Evolutionary conservation across 306 rosid species (phyloP).

Genomic region (Lathyrus tuberosus): DNA sequence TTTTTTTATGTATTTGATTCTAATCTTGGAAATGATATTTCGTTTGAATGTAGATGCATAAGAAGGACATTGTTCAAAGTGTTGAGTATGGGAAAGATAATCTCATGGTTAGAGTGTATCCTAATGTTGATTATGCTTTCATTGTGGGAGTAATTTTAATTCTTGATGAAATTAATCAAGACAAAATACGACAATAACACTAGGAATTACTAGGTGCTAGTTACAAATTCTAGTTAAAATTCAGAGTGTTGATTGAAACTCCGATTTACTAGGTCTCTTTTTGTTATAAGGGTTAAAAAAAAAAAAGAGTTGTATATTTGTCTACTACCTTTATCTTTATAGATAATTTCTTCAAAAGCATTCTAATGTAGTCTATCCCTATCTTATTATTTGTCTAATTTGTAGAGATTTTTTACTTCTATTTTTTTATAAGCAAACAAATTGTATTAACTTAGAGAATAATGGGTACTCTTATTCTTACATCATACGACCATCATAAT

Average conservation of each 20-base stretch:
- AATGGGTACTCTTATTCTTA: too few relatives aligned
- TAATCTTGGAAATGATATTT: constrained; percentile 8
- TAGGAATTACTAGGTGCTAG: not conserved
- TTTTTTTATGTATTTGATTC: not conserved
- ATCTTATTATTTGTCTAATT: too few relatives aligned
- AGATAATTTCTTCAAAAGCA: not conserved
- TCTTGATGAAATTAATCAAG: constrained; percentile 28
- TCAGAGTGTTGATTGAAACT: too few relatives aligned
- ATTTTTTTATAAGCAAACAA: too few relatives aligned
- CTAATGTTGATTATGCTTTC: constrained; percentile 25
- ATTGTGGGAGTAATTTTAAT: constrained; percentile 4
- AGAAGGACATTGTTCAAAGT: not conserved
- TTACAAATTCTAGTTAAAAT: too few relatives aligned
- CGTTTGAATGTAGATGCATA: constrained; percentile 26
- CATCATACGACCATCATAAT: too few relatives aligned
- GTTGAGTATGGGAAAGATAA: constrained; percentile 6
- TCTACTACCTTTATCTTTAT: not conserved
- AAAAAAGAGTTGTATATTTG: not conserved
- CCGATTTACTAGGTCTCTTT: too few relatives aligned
- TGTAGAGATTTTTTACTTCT: too few relatives aligned
- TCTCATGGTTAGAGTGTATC: constrained; percentile 7
- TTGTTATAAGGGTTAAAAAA: too few relatives aligned
- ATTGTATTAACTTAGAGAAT: too few relatives aligned
- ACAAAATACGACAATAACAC: not conserved
- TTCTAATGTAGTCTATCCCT: not conserved